Evolutionary conservation across 768 basidiomycete genomes (phyloP).

Genomic region (Lactarius evosmus): DNA sequence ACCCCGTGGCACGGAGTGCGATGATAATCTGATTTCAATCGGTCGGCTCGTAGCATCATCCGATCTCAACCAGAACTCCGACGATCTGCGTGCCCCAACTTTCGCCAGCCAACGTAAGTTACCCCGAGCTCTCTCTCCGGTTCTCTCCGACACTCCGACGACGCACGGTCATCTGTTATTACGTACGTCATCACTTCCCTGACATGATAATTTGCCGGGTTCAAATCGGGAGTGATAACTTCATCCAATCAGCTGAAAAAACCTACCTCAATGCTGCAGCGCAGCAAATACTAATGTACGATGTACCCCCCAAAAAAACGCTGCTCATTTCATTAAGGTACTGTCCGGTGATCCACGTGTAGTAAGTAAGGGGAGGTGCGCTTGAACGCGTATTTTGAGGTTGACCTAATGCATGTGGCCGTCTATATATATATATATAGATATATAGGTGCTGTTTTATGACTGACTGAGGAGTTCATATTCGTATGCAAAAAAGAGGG

Average conservation of each 20-base stretch:
- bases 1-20: conserved; percentile 6
- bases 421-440: background rate
- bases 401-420: background rate
- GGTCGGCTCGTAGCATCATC: conserved; percentile 5
- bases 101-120: background rate
- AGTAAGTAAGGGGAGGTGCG: background rate
- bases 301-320: background rate
- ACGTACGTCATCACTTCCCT: background rate
- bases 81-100: background rate
- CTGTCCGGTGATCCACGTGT: background rate
- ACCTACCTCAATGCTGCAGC: no score
- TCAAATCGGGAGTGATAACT: background rate
- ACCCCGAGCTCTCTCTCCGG: conserved; percentile 5
- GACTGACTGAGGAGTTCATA: background rate
- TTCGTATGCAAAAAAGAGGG: background rate
- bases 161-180: no score
- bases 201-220: background rate
- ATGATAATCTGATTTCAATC: conserved; percentile 17
- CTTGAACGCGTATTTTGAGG: background rate
- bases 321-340: background rate
- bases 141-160: background rate
- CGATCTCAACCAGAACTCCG: conserved; percentile 12
- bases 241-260: no score
- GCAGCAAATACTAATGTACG: no score
- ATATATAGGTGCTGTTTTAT: background rate